Evolutionary conservation across 1,139 yeast species (phyloP).

Genomic region (Candida sanyaensis): DNA sequence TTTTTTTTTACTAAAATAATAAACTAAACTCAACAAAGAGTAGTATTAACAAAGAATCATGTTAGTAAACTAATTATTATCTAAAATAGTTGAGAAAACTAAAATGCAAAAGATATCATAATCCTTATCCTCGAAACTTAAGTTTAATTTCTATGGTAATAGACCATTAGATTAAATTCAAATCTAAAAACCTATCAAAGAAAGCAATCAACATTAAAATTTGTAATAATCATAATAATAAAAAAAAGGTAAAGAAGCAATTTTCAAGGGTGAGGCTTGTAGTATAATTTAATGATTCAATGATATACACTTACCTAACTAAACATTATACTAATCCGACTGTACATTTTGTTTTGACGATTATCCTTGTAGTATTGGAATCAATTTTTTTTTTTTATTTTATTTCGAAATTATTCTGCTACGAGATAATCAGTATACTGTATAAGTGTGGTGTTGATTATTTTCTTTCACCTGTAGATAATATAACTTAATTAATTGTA

Average conservation of each 20-base stretch:
- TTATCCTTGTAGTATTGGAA: no score
- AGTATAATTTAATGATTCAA: no score
- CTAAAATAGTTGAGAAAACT: background rate
- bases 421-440: no score
- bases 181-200: background rate
- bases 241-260: background rate
- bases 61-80: background rate
- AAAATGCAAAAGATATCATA: background rate
- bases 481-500: background rate
- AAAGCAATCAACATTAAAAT: background rate
- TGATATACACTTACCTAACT: no score
- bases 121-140: slow-evolving; percentile 1
- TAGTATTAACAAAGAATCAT: background rate
- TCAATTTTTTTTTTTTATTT: no score
- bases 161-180: no score
- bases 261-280: no score
- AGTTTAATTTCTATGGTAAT: background rate
- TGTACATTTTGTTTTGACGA: no score
- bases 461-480: background rate
- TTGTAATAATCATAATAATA: background rate
- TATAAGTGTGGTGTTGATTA: no score
- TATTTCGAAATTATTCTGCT: no score
- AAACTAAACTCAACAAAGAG: background rate
- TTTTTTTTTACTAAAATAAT: background rate
- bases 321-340: no score